Conservation (phyloP, 2,329 filamentous ascomycete genomes). For the Colletotrichum paranaense region DNA sequence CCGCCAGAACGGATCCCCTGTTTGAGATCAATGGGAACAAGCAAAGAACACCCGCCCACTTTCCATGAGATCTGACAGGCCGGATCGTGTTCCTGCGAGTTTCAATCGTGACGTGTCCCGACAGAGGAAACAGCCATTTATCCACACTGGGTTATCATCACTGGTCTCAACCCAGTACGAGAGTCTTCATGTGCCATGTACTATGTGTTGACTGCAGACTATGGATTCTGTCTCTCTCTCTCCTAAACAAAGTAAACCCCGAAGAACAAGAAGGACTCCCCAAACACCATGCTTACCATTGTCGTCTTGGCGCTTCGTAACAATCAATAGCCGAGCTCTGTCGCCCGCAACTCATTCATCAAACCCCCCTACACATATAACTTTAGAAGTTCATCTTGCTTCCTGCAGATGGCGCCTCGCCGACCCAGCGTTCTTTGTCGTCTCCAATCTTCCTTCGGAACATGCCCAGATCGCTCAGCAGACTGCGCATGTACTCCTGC, state of each 20-base stretch:
- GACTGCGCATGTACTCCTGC: conserved; percentile 86
- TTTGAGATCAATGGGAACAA: conserved; percentile 3
- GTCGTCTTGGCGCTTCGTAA: conserved; percentile 17
- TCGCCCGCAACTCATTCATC: not conserved
- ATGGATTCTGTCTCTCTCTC: conserved; percentile 5
- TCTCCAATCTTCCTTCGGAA: conserved; percentile 90
- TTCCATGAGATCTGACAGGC: conserved; percentile 5
- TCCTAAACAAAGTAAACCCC: conserved; percentile 8
- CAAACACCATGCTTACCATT: conserved; percentile 36
- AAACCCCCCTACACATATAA: too few relatives aligned
- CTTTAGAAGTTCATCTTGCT: conserved; percentile 53
- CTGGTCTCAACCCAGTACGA: conserved; percentile 1
- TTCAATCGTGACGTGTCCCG: conserved; percentile 16
- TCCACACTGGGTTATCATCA: conserved; percentile 5
- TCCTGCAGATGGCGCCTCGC: conserved; percentile 64
- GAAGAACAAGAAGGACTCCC: conserved; percentile 29
- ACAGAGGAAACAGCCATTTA: not conserved
- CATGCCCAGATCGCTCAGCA: conserved; percentile 82
- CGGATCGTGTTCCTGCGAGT: not conserved
- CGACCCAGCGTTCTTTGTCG: conserved; percentile 79
- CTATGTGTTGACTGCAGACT: conserved; percentile 5
- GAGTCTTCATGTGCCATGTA: not conserved
- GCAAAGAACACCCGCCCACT: conserved; percentile 7
- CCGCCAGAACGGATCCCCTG: not conserved
- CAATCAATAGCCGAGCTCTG: not conserved